Base-by-base conservation (phyloP, 176 grass and related monocot species). In the Oryza rufipogon region DNA sequence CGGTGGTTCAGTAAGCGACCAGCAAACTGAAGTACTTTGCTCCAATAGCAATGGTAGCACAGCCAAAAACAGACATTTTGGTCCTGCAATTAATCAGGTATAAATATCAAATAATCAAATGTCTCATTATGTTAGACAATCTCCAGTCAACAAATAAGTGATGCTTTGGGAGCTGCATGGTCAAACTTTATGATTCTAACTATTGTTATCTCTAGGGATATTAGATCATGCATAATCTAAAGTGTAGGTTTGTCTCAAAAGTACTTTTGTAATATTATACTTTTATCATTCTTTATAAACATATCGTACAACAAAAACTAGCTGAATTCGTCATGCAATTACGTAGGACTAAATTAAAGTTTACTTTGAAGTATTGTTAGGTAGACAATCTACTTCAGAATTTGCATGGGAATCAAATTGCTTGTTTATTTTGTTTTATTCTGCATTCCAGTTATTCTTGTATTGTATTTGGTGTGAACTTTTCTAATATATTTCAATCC, bases 81-180 rank as follows among this genome's bases (percentile, higher is more conserved):
- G 48, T 87, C 71, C 84, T 73, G 71, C 84, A 78, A 56, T 75
- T 68, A 73, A 54, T 51, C 84, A 90, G 87, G 91, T 87, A 90
- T 87, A 38, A 74, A 44, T 44, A 44, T 44, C 9, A 44, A 44
- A 78, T 70, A 11, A 74, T 85, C 71, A 66, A 78, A 68, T 23
- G 36, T 69, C 11, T 54, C 15, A 63, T 78, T 83, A 49, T 5
- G 20, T 82, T 38, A 71, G 9, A 14, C 34, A 34, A 49, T n/a
- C 54, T 58, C 54, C 17, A 58, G 54, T 58, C 54, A 58, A 58
- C 7, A 58, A 58, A 58, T 58, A 58, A 58, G 19, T n/a, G 54
- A 58, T 58, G 54, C 17, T 63, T 23, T 63, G 58, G n/a, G n/a
- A 63, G 23, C 7, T 63, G 58, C 9, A 23, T 2, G 6, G 19